Evolutionary conservation across 108 stramenopile species (phyloP).

Genomic region (Heterococcus sp.): DNA sequence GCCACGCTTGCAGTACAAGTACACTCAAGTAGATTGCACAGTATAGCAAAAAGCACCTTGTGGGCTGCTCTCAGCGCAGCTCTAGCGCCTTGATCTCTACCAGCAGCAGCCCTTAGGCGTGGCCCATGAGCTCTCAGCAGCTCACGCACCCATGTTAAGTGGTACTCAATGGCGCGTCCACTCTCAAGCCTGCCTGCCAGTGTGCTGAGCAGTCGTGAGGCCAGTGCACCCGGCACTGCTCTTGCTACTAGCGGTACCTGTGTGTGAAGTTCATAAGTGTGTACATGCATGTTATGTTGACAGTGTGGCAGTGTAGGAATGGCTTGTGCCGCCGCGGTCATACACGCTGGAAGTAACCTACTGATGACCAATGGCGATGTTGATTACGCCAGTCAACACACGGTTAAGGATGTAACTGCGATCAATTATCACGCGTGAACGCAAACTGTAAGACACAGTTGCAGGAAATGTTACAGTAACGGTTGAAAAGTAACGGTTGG

Average conservation of each 20-base stretch:
- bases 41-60: background rate
- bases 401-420: background rate
- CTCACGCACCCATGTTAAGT: conserved; percentile 24
- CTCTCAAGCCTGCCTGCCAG: conserved; percentile 11
- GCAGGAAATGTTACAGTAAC: background rate
- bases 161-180: conserved; percentile 18
- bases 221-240: conserved; percentile 25
- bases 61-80: conserved; percentile 28
- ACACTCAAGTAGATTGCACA: background rate
- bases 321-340: too few species aligned
- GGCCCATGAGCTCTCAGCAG: conserved; percentile 19
- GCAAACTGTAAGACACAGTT: background rate
- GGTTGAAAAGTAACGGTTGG: too few species aligned
- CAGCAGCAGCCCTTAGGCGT: conserved; percentile 6
- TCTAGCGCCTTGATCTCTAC: conserved; percentile 2
- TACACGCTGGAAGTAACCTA: background rate
- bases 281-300: background rate
- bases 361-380: background rate
- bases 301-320: background rate
- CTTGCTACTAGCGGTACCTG: conserved; percentile 25
- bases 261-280: conserved; percentile 21
- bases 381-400: background rate
- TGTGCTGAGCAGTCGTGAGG: conserved; percentile 34
- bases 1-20: background rate
- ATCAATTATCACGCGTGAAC: background rate